A percentile compares a stretch with the other conserved stretches of the same genome.
phyloP scores from a whole-genome alignment of 2,329 filamentous ascomycete species.

The Plectosphaerella cucumerina region DNA sequence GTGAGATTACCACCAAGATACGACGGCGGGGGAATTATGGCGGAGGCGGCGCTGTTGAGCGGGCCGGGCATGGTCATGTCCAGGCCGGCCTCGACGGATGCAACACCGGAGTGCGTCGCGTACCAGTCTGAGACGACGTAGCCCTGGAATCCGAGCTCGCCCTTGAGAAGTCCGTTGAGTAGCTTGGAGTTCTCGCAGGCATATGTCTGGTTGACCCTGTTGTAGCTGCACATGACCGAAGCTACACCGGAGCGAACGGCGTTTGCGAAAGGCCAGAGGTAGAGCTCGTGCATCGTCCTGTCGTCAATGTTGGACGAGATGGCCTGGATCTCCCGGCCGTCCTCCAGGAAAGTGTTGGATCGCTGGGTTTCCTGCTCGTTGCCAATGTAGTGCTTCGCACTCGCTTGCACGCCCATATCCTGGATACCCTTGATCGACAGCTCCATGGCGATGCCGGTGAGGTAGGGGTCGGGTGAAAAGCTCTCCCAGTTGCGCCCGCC shows the following conservation, averaged over 20 bases:
- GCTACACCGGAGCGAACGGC: conserved; percentile 22
- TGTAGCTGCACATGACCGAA: conserved; percentile 80
- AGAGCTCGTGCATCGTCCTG: conserved; percentile 54
- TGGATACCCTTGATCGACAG: conserved; percentile 69
- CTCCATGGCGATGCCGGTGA: conserved; percentile 61
- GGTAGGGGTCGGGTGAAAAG: conserved; percentile 60
- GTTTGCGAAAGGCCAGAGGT: conserved; percentile 28
- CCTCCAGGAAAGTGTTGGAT: conserved; percentile 47
- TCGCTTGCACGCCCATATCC: conserved; percentile 61
- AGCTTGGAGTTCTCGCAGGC: conserved; percentile 64
- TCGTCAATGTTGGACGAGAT: conserved; percentile 56
- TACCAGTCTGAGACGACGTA: conserved; percentile 68
- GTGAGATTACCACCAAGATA: conserved; percentile 81
- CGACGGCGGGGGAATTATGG: conserved; percentile 44
- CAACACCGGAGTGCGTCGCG: conserved; percentile 55
- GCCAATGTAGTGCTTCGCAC: conserved; percentile 37
- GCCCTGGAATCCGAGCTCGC: conserved; percentile 70
- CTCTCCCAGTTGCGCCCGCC: conserved; percentile 63
- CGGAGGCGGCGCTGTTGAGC: conserved; percentile 49
- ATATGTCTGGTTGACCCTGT: conserved; percentile 64
- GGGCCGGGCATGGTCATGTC: conserved; percentile 63
- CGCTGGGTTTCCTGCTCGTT: conserved; percentile 33
- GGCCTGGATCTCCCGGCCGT: conserved; percentile 36
- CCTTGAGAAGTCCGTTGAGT: conserved; percentile 66
- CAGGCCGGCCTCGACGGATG: conserved; percentile 56